Base-by-base conservation (phyloP, 805 yeast genomes). In the Zygoascus flipseniorum region DNA sequence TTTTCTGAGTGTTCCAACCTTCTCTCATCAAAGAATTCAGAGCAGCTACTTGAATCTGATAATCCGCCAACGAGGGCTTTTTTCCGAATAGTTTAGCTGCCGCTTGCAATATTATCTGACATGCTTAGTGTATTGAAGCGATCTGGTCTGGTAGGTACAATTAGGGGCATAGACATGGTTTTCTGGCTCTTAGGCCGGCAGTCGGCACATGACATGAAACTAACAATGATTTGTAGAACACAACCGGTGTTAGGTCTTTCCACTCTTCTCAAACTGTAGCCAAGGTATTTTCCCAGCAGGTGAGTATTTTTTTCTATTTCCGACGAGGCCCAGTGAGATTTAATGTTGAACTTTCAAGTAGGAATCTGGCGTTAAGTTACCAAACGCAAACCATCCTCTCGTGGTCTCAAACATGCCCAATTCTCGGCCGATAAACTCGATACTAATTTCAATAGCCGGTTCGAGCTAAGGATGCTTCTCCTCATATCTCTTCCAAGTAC, bases 401-500 rank as follows among this genome's bases (percentile, higher is more conserved):
- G n/a, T n/a, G n/a, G n/a, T n/a, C n/a, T 37, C 42, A 8, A 16
- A 4, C 18, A 3, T 5, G 42, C 8, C 42, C 18, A 37, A 37
- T 37, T 37, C 3, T 37, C 8, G 28, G 28, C 28, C 28, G 28
- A 3, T 4, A 6, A 6, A 23, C 28, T 23, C 3, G 6, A 23
- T 23, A 23, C 28, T 23, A 23, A 23, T 23, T 23, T 4, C 6
- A 23, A 18, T n/a, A 64, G 60, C 71, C 69, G 37, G 65, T 72
- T 48, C 63, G 69, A 35, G 77, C 71, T 46, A 62, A 64, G 52
- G 73, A 70, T 47, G 85, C 86, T 31, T 73, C 85, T 20, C 68
- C 72, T 48, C 75, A 78, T 55, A 74, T 80, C 63, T 74, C 79
- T 50, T 76, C 81, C 60, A 87, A 89, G 67, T 92, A 93, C 72